Evolutionary conservation across 2,329 filamentous ascomycete species (phyloP).

Genomic region (Cercospora beticola): DNA sequence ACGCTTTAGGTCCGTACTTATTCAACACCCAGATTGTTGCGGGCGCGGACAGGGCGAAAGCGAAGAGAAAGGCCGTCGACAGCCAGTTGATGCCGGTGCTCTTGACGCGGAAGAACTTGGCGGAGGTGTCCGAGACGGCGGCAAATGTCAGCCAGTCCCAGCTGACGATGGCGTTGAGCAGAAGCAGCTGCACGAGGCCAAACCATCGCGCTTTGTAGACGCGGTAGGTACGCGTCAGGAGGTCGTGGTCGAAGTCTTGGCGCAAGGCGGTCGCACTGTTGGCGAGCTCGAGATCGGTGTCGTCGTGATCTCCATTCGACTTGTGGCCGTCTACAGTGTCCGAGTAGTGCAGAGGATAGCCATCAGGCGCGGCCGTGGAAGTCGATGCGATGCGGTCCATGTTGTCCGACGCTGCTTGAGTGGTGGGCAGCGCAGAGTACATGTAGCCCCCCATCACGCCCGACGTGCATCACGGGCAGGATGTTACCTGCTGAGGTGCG

Average conservation of each 20-base stretch:
- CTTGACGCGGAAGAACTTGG: constrained; percentile 71
- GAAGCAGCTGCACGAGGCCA: constrained; percentile 75
- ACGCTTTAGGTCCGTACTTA: constrained; percentile 69
- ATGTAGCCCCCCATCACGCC: neutral
- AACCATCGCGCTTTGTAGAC: constrained; percentile 89
- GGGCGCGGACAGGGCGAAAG: constrained; percentile 74
- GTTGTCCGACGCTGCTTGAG: neutral
- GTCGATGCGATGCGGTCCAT: neutral
- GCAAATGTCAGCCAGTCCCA: constrained; percentile 98
- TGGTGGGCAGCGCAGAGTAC: neutral
- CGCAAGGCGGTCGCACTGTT: constrained; percentile 9
- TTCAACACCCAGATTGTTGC: constrained; percentile 74
- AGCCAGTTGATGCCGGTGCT: constrained; percentile 89
- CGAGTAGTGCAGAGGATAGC: neutral
- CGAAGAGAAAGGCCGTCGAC: constrained; percentile 80
- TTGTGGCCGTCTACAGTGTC: neutral
- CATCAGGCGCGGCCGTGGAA: neutral
- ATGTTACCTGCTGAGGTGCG: neutral
- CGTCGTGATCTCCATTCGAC: neutral
- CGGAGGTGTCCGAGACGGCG: constrained; percentile 72
- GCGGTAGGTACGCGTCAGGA: constrained; percentile 32
- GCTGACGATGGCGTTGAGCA: constrained; percentile 89
- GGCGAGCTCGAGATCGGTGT: neutral
- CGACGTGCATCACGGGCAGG: neutral
- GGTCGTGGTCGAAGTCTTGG: constrained; percentile 10